Percentiles rank a stretch among this genome's conserved stretches.
These are phyloP conservation scores for Diphasiastrum complanatum DNA, from an alignment of 83 land plant genomes.

Conservation along the genomic window DNA sequence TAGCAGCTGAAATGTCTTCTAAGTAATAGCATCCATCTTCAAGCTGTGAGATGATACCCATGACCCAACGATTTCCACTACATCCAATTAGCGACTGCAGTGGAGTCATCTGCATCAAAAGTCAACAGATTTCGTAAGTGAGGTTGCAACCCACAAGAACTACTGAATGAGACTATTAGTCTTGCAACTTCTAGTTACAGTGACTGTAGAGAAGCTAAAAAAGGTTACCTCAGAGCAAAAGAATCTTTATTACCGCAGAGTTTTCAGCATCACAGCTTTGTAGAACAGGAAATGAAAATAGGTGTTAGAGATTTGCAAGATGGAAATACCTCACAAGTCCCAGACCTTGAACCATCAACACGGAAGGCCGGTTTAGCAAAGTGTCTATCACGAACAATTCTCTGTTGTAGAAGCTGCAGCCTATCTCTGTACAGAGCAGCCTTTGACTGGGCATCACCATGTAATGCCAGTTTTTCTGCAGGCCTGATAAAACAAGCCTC, in stretches of 20 bases:
- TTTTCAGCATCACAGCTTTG: too few relatives aligned
- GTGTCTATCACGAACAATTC: slow-evolving; percentile 71
- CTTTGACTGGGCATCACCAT: slow-evolving; percentile 83
- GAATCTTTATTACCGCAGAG: too few relatives aligned
- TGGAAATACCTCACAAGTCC: slow-evolving; percentile 63
- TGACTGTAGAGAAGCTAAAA: slow-evolving; percentile 3
- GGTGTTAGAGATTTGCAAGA: background rate
- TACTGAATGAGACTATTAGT: too few relatives aligned
- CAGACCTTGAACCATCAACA: slow-evolving; percentile 40
- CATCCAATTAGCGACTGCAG: slow-evolving; percentile 81
- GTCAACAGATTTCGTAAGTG: background rate
- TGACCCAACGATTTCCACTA: slow-evolving; percentile 81
- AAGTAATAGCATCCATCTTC: slow-evolving; percentile 90
- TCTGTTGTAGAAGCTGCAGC: slow-evolving; percentile 70
- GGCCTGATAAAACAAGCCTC: slow-evolving; percentile 29
- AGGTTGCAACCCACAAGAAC: too few relatives aligned
- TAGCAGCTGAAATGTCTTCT: slow-evolving; percentile 86
- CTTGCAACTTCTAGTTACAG: background rate
- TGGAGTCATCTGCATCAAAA: slow-evolving; percentile 57
- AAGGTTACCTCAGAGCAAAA: too few relatives aligned
- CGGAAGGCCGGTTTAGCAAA: slow-evolving; percentile 83
- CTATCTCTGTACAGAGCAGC: slow-evolving; percentile 75
- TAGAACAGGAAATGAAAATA: background rate
- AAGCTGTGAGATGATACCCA: slow-evolving; percentile 92
- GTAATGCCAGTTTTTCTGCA: slow-evolving; percentile 58